Base-by-base conservation (phyloP, 2,329 filamentous ascomycete species). In the Zalaria sp. region DNA sequence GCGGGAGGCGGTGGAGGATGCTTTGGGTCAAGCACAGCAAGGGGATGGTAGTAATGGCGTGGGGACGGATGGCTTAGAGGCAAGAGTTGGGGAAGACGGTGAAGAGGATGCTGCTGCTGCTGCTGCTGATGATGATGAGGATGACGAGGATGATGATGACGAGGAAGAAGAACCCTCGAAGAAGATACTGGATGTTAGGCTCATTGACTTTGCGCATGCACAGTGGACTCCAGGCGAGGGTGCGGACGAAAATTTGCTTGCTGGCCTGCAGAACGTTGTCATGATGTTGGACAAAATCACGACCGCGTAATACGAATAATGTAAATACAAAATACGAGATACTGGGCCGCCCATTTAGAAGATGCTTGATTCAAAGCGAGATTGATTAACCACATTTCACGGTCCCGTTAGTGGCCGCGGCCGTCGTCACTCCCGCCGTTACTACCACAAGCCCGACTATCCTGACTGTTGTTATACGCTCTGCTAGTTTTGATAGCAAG, bases 191-290 rank as follows among this genome's bases (percentile, higher is more conserved):
- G 73, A 77, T 8, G 70, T 95, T 39, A 91, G 89, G 57, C 71
- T 98, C 48, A 98, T 98, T 52, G 91, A 98, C 60, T 98, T 98
- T 69, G 91, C 91, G 1, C 91, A 98, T 61, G 91, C 91, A 7
- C 65, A 69, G 39, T 96, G 82, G 79, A 81, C 77, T 1, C 82
- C 84, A 0, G 85, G 86, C 1, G 64, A 81, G 53, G 89, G 89
- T 0, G 81, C 83, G 0, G 91, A 98, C 58, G 81, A 93, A 62
- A 96, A 96, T 55, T 66, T 74, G 9, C 67, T 95, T 28, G 66
- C 67, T 31, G 88, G 88, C 0, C 75, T 95, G 47, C 70, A 78
- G 55, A 89, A 73, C 56, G 65, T 89, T 18, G 18, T 18, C 18
- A 18, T 18, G 18, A 18, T 18, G 18, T 18, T 18, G 18, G 18